Conservation (phyloP, 805 yeast species). For the Kuraishia cidri region DNA sequence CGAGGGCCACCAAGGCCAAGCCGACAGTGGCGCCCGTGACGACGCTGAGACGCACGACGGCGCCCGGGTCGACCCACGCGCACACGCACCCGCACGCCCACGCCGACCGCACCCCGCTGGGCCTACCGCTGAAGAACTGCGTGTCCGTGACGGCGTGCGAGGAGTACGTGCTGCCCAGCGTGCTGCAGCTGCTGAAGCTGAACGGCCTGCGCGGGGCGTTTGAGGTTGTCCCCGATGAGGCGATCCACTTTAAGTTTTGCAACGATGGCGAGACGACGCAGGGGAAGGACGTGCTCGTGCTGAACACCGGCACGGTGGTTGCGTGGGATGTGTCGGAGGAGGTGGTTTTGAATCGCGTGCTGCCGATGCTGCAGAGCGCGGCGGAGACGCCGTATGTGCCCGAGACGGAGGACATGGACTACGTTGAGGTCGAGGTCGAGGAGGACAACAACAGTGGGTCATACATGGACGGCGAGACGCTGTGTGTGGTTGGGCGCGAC, state of each 20-base stretch:
- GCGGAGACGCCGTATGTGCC: slow-evolving; percentile 35
- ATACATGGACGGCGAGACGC: slow-evolving; percentile 58
- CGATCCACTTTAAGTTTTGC: slow-evolving; percentile 40
- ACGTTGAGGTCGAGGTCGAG: slow-evolving; percentile 30
- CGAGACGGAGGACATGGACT: slow-evolving; percentile 88
- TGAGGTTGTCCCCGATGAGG: slow-evolving; percentile 47
- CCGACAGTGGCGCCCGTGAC: too few relatives aligned
- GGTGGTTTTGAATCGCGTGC: slow-evolving; percentile 31
- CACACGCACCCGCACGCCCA: too few relatives aligned
- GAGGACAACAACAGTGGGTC: slow-evolving; percentile 19
- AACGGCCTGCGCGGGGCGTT: slow-evolving; percentile 22
- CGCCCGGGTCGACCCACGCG: too few relatives aligned
- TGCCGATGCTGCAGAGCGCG: slow-evolving; percentile 44
- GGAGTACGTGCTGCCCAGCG: slow-evolving; percentile 46
- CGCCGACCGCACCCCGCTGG: too few relatives aligned
- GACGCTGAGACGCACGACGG: too few relatives aligned
- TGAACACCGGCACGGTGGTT: slow-evolving; percentile 72
- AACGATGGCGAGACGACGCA: slow-evolving; percentile 16
- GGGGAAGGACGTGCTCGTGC: slow-evolving; percentile 36
- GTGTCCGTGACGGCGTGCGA: slow-evolving; percentile 72
- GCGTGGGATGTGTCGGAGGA: slow-evolving; percentile 75
- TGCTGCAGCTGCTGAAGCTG: slow-evolving; percentile 26
- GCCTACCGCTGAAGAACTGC: too few relatives aligned
- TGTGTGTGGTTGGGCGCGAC: slow-evolving; percentile 48
- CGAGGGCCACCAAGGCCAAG: too few relatives aligned